Conservation (phyloP, 2,329 filamentous ascomycete species). For the Xylariaceae sp. region DNA sequence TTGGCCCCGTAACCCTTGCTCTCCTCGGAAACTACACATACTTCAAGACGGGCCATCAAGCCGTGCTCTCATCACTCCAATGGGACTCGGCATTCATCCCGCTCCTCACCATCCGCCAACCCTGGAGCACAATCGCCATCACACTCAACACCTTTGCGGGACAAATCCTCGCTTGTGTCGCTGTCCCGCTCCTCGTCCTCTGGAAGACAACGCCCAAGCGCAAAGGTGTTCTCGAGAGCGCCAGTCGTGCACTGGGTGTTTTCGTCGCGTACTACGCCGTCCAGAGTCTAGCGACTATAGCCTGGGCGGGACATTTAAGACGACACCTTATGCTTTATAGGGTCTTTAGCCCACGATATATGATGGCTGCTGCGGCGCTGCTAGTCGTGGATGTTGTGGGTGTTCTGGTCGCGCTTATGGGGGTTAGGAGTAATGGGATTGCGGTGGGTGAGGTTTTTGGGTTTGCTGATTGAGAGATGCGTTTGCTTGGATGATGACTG, state of each 20-base stretch:
- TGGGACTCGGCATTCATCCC: slow-evolving; percentile 96
- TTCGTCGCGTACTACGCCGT: slow-evolving; percentile 81
- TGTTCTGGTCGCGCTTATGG: slow-evolving; percentile 66
- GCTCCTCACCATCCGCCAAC: slow-evolving; percentile 76
- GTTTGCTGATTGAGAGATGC: slow-evolving; percentile 51
- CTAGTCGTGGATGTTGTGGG: slow-evolving; percentile 73
- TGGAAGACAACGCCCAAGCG: slow-evolving; percentile 86
- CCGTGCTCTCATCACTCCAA: slow-evolving; percentile 80
- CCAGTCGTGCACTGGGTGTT: slow-evolving; percentile 66
- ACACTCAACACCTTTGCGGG: slow-evolving; percentile 83
- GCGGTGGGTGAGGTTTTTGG: slow-evolving; percentile 88
- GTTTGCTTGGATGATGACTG: too few relatives aligned
- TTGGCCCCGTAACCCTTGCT: slow-evolving; percentile 80
- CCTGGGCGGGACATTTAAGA: slow-evolving; percentile 83
- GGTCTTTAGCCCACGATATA: slow-evolving; percentile 87
- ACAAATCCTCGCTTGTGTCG: slow-evolving; percentile 76
- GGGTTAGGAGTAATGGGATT: slow-evolving; percentile 70
- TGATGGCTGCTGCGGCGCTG: slow-evolving; percentile 71
- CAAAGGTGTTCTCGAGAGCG: slow-evolving; percentile 62
- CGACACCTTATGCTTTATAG: slow-evolving; percentile 95
- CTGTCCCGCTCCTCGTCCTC: slow-evolving; percentile 75
- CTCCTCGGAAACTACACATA: slow-evolving; percentile 91
- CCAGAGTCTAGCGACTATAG: slow-evolving; percentile 78
- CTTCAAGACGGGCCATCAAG: slow-evolving; percentile 98
- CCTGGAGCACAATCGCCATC: slow-evolving; percentile 81